Base-by-base conservation (phyloP, 2,329 filamentous ascomycete species). In the Hymenotorrendiella dingleyae region DNA sequence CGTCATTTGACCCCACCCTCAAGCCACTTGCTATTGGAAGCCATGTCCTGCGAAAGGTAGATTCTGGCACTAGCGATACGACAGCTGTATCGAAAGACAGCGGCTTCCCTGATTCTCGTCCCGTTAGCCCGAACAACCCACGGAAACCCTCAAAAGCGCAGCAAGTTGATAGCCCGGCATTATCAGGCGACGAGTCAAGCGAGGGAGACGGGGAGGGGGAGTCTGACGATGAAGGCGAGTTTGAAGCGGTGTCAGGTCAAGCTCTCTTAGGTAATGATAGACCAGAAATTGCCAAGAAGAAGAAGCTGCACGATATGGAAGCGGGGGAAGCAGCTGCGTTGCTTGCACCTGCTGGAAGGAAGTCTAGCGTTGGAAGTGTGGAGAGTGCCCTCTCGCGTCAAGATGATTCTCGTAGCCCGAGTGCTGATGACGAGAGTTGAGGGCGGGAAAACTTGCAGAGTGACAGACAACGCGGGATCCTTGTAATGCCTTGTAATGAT, bases 1-100 rank as follows among this genome's bases (percentile, higher is more conserved):
- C 78, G 3, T 64, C 70, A 19, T 83, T 80, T 48, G 79, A 83
- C 48, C 78, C 79, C 1, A 81, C 77, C 1, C 72, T 82, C 51
- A 82, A 80, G 52, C 73, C 75, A 0, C 60, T 60, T 11, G 52
- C 55, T 20, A n/a, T n/a, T n/a, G 46, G 45, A 17, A 48, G 45
- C 14, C 33, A 43, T 6, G 36, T 42, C 28, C 36, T 57, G 2
- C 44, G 46, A 22, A 55, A 57, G 28, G 44, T 55, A 6, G 53
- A 55, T n/a, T 59, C 56, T 3, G 47, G 34, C 4, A 54, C 50
- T 11, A 58, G 53, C 24, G 56, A 57, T 42, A 43, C 43, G 4
- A 56, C 57, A 6, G 47, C 22, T 23, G 34, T 37, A 20, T 47
- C 46, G 14, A 38, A 38, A 23, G 60, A 59, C 20, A 53, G 48